Conservation (phyloP, 208 protist species). For the Naegleria gruberi region DNA sequence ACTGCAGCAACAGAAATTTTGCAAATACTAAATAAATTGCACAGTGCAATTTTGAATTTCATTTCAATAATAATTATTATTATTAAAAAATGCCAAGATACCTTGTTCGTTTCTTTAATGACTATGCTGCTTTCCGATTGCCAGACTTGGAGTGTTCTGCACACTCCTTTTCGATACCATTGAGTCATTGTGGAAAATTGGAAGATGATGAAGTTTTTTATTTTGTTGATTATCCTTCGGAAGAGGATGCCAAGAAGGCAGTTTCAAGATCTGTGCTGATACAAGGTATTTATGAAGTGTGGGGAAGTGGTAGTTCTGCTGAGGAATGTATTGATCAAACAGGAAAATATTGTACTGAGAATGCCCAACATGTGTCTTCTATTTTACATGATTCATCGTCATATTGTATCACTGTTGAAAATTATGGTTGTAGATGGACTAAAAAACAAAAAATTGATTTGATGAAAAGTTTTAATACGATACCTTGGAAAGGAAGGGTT, state of each 20-base stretch:
- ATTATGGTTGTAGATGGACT: background rate
- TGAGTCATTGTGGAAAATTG: background rate
- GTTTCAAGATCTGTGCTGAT: background rate
- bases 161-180: background rate
- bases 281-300: background rate
- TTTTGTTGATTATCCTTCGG: background rate
- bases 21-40: no score
- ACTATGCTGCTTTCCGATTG: background rate
- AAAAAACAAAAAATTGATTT: background rate
- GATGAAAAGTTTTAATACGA: background rate
- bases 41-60: no score
- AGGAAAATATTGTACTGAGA: background rate
- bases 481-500: background rate
- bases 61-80: no score
- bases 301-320: background rate
- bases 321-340: background rate
- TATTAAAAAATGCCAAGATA: background rate
- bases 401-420: background rate
- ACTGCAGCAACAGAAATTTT: no score
- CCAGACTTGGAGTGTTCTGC: background rate
- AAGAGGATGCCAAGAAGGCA: background rate
- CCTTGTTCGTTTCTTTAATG: background rate
- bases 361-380: background rate
- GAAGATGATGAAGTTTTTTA: background rate
- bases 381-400: background rate